phyloP scores from a whole-genome alignment of 1,139 yeast species.

The Lodderomyces parapsilosis region DNA sequence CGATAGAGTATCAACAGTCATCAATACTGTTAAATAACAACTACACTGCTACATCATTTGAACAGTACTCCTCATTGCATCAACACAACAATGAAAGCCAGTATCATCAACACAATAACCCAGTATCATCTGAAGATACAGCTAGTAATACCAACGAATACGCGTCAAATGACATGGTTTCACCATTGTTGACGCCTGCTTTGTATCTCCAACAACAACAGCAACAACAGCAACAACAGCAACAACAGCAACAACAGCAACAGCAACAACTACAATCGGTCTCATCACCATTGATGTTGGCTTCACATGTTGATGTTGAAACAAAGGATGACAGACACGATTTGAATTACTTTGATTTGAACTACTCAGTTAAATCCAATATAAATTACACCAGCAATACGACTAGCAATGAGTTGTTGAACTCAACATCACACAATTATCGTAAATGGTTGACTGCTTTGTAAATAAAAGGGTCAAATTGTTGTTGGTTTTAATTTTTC shows the following conservation, averaged over 20 bases:
- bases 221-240: constrained; percentile 10
- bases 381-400: constrained; percentile 16
- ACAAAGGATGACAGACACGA: constrained; percentile 17
- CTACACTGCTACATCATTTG: not conserved
- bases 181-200: constrained; percentile 39
- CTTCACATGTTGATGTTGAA: constrained; percentile 1
- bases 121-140: constrained; percentile 3
- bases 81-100: constrained; percentile 3
- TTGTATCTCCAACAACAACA: constrained; percentile 27
- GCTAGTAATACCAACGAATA: constrained; percentile 2
- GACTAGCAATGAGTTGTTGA: constrained; percentile 15
- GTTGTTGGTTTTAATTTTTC: not conserved
- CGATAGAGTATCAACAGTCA: constrained; percentile 31
- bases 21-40: constrained; percentile 8
- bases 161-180: constrained; percentile 21
- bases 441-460: constrained; percentile 37
- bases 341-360: constrained; percentile 35
- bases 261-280: constrained; percentile 2
- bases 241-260: constrained; percentile 13
- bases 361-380: constrained; percentile 28
- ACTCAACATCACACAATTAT: constrained; percentile 41
- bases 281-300: constrained; percentile 9
- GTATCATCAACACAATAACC: constrained; percentile 4
- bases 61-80: not conserved
- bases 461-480: not conserved